Percentiles rank a stretch among this genome's conserved stretches.
These are phyloP conservation scores for Mytilinidion resinicola DNA, from an alignment of 495 filamentous ascomycete species.

Conservation along the genomic window DNA sequence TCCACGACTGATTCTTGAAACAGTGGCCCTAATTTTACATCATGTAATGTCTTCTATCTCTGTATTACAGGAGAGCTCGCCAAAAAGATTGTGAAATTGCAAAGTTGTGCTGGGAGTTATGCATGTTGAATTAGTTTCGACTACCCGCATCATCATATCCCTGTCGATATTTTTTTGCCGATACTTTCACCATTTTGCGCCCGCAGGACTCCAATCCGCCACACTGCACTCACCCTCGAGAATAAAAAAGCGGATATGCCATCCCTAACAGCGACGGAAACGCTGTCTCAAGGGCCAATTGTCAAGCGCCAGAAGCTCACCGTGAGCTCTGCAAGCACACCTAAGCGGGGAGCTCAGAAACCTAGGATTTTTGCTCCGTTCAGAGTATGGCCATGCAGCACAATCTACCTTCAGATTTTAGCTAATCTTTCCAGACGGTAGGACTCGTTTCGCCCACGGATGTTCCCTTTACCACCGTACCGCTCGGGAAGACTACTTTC, in stretches of 20 bases:
- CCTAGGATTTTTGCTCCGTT: constrained; percentile 89
- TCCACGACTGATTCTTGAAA: no score
- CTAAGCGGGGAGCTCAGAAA: constrained; percentile 13
- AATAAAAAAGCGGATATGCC: constrained; percentile 6
- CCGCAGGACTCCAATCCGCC: neutral
- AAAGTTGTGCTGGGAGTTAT: no score
- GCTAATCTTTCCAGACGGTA: constrained; percentile 58
- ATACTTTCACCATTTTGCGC: neutral
- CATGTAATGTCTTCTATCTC: no score
- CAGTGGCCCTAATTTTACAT: no score
- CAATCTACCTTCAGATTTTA: neutral
- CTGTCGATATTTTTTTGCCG: neutral
- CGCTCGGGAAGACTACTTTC: constrained; percentile 87
- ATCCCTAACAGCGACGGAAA: neutral
- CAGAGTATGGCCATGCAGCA: constrained; percentile 55
- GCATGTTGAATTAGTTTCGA: no score
- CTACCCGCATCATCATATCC: no score
- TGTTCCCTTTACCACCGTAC: constrained; percentile 81
- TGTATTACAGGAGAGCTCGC: no score
- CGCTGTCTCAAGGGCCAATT: constrained; percentile 16
- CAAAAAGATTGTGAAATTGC: no score
- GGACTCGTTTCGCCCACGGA: constrained; percentile 85
- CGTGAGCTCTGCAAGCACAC: constrained; percentile 68
- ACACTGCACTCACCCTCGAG: neutral
- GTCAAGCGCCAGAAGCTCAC: constrained; percentile 58